Conservation (phyloP, 768 basidiomycete genomes). For the Dendrothele bispora region DNA sequence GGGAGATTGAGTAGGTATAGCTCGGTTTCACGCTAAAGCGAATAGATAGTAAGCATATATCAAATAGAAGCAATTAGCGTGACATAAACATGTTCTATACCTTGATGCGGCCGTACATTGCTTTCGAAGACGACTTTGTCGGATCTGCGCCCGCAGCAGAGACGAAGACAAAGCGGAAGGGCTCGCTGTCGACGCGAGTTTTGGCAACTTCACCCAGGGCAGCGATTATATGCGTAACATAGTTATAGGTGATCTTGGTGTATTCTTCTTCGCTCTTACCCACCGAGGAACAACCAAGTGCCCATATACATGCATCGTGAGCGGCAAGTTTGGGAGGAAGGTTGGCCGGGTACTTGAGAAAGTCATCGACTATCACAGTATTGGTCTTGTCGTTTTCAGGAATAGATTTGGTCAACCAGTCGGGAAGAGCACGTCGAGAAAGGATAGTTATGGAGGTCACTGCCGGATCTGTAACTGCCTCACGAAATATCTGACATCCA, state of each 20-base stretch:
- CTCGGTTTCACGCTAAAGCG: constrained; percentile 26
- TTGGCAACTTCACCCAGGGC: constrained; percentile 5
- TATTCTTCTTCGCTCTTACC: constrained; percentile 31
- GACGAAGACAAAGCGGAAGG: not conserved
- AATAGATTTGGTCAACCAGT: constrained; percentile 23
- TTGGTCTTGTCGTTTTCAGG: constrained; percentile 26
- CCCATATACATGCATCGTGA: constrained; percentile 37
- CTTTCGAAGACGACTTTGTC: not conserved
- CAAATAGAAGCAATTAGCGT: constrained; percentile 21
- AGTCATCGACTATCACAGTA: constrained; percentile 30
- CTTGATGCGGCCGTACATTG: not conserved
- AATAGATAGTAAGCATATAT: constrained; percentile 32
- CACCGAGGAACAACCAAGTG: constrained; percentile 24
- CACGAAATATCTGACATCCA: not conserved
- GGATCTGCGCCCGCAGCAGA: not conserved
- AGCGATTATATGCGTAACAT: constrained; percentile 23
- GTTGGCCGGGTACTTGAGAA: constrained; percentile 27
- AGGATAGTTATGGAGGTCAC: constrained; percentile 31
- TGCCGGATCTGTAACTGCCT: constrained; percentile 26
- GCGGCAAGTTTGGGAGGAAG: constrained; percentile 26
- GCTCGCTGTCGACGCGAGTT: not conserved
- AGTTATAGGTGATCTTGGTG: constrained; percentile 32
- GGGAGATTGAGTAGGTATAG: constrained; percentile 24
- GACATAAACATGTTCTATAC: too few species aligned
- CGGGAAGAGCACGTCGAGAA: constrained; percentile 28